A percentile compares a stretch with the other conserved stretches of the same genome.
Evolutionary conservation across 1,139 yeast species (phyloP).

Genomic region (Eremothecium gossypii): DNA sequence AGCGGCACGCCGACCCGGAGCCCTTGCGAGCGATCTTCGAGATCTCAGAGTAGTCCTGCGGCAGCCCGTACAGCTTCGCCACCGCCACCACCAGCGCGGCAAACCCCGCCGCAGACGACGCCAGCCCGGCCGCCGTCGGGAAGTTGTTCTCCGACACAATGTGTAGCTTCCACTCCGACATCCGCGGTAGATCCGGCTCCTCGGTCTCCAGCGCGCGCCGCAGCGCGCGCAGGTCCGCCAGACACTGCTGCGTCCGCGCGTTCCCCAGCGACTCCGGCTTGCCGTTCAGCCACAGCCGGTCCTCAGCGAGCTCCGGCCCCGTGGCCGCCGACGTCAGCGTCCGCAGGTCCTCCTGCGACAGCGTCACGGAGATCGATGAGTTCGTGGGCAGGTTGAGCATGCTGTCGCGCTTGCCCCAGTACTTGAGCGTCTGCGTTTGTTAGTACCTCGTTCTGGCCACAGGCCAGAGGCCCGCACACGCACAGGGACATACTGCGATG

Average conservation of each 20-base stretch:
- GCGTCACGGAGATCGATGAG: conserved; percentile 88
- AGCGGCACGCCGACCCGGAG: conserved; percentile 96
- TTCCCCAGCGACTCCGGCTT: conserved; percentile 53
- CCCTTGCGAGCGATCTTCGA: conserved; percentile 96
- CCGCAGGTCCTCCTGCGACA: conserved; percentile 80
- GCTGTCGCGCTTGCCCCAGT: conserved; percentile 97
- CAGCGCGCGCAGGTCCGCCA: conserved; percentile 61
- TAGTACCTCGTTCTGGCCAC: background rate
- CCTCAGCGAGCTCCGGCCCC: conserved; percentile 45
- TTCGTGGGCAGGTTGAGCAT: conserved; percentile 86
- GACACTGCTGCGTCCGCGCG: conserved; percentile 72
- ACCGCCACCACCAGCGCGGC: conserved; percentile 89
- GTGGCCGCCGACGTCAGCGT: conserved; percentile 86
- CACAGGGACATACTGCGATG: conserved; percentile 60
- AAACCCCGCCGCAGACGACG: conserved; percentile 96
- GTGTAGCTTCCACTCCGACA: conserved; percentile 60
- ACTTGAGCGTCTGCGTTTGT: conserved; percentile 61
- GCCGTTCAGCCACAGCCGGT: conserved; percentile 79
- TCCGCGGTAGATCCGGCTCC: conserved; percentile 45
- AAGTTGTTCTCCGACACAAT: conserved; percentile 92
- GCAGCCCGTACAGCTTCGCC: conserved; percentile 72
- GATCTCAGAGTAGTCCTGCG: conserved; percentile 71
- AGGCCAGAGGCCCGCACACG: background rate
- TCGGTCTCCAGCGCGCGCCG: conserved; percentile 47
- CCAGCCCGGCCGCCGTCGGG: conserved; percentile 98